These are phyloP conservation scores for Pseudogymnoascus sp. DNA, from an alignment of 2,329 filamentous ascomycete genomes.

Conservation along the genomic window DNA sequence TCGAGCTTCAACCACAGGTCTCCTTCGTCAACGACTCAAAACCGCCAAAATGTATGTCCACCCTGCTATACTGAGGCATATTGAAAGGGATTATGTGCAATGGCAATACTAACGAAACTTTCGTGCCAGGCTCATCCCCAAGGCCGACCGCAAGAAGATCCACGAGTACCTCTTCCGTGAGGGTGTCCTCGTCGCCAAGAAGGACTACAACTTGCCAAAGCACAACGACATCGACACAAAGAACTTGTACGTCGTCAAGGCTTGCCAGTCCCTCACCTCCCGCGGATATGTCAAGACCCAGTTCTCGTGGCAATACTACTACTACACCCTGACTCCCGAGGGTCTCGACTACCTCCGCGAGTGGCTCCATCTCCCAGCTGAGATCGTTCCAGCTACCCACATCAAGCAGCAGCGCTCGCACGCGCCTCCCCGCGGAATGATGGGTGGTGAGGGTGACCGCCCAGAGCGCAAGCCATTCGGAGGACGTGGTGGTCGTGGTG, in stretches of 20 bases:
- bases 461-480: conserved; percentile 68
- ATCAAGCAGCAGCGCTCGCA: conserved; percentile 99
- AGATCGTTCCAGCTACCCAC: conserved; percentile 99
- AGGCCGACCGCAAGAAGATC: conserved; percentile 99
- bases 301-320: conserved; percentile 99
- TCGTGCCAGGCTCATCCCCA: conserved; percentile 84
- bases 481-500: conserved; percentile 54
- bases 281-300: conserved; percentile 99
- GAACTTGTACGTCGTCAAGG: conserved; percentile 99
- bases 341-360: conserved; percentile 99
- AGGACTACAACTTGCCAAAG: conserved; percentile 98
- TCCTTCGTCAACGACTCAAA: conserved; percentile 18
- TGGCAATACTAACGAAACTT: conserved; percentile 8
- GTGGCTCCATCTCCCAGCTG: conserved; percentile 98
- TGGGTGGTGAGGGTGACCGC: conserved; percentile 72
- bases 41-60: conserved; percentile 37
- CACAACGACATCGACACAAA: conserved; percentile 98
- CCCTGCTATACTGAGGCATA: conserved; percentile 1
- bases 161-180: conserved; percentile 98
- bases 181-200: conserved; percentile 92
- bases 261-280: conserved; percentile 94
- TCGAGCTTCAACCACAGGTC: conserved; percentile 2
- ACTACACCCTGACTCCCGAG: conserved; percentile 99
- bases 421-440: conserved; percentile 96
- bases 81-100: neutral